These are phyloP conservation scores for Acer saccharum DNA, from an alignment of 345 rosid genomes.

Conservation along the genomic window DNA sequence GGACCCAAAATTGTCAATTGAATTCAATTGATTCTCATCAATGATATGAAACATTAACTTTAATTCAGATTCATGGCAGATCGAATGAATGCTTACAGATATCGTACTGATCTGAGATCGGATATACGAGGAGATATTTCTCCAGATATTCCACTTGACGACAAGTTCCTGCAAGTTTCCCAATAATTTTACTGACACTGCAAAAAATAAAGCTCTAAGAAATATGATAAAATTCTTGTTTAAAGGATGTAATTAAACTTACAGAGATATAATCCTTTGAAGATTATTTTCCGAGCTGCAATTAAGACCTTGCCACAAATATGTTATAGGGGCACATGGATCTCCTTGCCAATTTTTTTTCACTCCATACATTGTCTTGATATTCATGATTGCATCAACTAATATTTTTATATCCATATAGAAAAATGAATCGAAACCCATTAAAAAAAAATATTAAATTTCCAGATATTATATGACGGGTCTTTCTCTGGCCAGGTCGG, in stretches of 20 bases:
- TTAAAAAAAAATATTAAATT: too few species aligned
- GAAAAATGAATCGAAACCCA: neutral
- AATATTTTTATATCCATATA: neutral
- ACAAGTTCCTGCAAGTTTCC: conserved; percentile 4
- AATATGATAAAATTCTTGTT: too few species aligned
- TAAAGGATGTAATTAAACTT: neutral
- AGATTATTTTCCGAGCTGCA: conserved; percentile 31
- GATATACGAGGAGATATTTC: neutral
- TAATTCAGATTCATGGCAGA: neutral
- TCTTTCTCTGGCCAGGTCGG: too few species aligned
- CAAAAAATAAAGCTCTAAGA: too few species aligned
- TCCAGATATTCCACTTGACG: neutral
- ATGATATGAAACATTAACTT: neutral
- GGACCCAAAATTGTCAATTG: neutral
- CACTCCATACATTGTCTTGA: conserved; percentile 35
- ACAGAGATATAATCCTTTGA: conserved; percentile 37
- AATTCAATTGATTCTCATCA: neutral
- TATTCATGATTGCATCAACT: conserved; percentile 43
- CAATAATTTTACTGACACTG: neutral
- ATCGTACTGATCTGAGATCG: neutral
- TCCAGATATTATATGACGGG: too few species aligned
- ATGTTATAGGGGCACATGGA: conserved; percentile 46
- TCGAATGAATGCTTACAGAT: neutral
- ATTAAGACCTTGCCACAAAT: conserved; percentile 53
- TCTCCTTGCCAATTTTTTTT: conserved; percentile 64